phyloP scores from a whole-genome alignment of 2,329 filamentous ascomycete species.

The Fusarium mangiferae region DNA sequence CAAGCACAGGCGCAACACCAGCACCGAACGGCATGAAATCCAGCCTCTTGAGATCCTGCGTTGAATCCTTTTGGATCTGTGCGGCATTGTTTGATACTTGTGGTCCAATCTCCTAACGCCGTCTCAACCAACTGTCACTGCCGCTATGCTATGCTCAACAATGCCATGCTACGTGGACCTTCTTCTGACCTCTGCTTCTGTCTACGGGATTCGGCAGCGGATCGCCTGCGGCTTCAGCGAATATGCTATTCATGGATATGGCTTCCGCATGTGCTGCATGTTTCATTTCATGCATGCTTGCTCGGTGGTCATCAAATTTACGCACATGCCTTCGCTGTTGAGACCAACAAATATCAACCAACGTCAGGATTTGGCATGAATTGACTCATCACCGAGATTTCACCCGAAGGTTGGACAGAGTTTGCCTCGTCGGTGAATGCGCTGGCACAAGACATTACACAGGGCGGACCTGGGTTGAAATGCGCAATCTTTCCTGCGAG shows the following conservation, averaged over 20 bases:
- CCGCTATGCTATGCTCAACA: neutral
- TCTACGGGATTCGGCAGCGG: neutral
- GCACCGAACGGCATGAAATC: neutral
- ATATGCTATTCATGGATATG: constrained; percentile 21
- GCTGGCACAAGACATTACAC: constrained; percentile 15
- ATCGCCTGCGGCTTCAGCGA: constrained; percentile 3
- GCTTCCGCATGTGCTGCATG: constrained; percentile 9
- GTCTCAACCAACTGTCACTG: neutral
- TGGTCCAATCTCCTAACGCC: constrained; percentile 4
- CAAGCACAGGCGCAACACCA: neutral
- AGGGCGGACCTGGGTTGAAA: constrained; percentile 10
- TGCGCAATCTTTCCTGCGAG: constrained; percentile 27
- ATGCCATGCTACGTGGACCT: constrained; percentile 24
- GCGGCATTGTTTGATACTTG: constrained; percentile 11
- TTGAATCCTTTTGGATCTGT: constrained; percentile 30
- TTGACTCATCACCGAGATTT: constrained; percentile 4
- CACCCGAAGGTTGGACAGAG: neutral
- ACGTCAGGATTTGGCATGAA: constrained; percentile 15
- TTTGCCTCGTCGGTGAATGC: neutral
- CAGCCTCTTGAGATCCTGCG: constrained; percentile 12
- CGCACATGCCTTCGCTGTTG: neutral
- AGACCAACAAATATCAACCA: neutral
- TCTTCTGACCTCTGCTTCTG: constrained; percentile 14
- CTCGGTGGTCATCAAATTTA: neutral
- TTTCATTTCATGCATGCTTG: constrained; percentile 29